phyloP scores from a whole-genome alignment of 352 stramenopile species.

The Bremia lactucae region DNA sequence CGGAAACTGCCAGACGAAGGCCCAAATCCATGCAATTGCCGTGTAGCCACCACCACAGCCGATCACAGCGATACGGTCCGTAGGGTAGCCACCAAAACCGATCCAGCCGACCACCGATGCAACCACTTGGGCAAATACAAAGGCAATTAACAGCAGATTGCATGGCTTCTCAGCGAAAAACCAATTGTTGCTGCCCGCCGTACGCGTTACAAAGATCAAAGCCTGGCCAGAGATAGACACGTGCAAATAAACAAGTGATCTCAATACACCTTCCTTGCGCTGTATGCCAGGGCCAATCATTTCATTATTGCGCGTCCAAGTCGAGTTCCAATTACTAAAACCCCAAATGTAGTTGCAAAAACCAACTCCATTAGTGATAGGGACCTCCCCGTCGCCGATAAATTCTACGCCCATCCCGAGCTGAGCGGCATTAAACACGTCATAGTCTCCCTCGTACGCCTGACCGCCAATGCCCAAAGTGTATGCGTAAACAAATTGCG shows the following conservation, averaged over 20 bases:
- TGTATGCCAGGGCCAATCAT: too few species aligned
- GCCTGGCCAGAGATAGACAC: conserved; percentile 73
- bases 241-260: too few species aligned
- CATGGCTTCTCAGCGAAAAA: conserved; percentile 57
- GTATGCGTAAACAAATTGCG: conserved; percentile 54
- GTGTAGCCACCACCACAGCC: conserved; percentile 52
- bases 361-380: conserved; percentile 47
- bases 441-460: conserved; percentile 26
- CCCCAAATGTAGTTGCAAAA: conserved; percentile 69
- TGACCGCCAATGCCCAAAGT: conserved; percentile 23
- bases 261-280: too few species aligned
- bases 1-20: conserved; percentile 48
- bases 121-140: conserved; percentile 58
- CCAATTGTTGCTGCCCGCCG: conserved; percentile 63
- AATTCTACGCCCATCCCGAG: conserved; percentile 36
- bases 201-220: conserved; percentile 68
- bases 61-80: conserved; percentile 51
- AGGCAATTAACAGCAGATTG: conserved; percentile 52
- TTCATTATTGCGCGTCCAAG: too few species aligned
- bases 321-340: too few species aligned
- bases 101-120: conserved; percentile 55
- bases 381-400: conserved; percentile 45
- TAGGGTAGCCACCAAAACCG: conserved; percentile 54
- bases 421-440: conserved; percentile 36
- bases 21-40: conserved; percentile 55